Base-by-base conservation (phyloP, 139 green algal species). In the Nannochloris sp. region DNA sequence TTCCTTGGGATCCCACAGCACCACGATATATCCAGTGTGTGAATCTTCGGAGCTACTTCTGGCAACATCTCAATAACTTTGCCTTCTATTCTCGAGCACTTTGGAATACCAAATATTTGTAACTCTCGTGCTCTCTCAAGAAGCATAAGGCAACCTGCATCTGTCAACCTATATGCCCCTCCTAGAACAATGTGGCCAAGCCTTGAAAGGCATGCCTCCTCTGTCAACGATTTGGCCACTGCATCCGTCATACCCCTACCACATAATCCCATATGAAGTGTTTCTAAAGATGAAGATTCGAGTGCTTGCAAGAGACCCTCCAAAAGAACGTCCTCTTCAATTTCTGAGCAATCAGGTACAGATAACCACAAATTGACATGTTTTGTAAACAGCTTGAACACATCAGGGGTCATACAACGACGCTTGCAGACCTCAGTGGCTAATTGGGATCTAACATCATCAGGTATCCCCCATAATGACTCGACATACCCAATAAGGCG, bases 401-500 rank as follows among this genome's bases (percentile, higher is more conserved):
- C 76, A n/a, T 73, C 68, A 3, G 76, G 58, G 0, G 37, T 61
- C 66, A 91, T 58, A 44, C 60, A 66, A 5, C 82, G 69, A 25
- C 31, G 55, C 4, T 58, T 31, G 28, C 65, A 80, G 49, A 86
- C 79, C 17, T 49, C 61, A 12, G 69, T 60, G 1, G 83, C 72
- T 1, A 89, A 61, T 29, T 66, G 31, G 20, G 14, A 69, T 53
- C 68, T 77, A 31, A 87, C 79, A 2, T 30, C 61, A 31, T 88
- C 77, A 6, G 84, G 82, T 26, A 91, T 63, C 2, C 84, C 84
- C 43, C 28, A 67, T 13, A 91, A 66, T 3, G 59, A 74, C 45
- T 84, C 81, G 8, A 91, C 76, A 63, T 79, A 79, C 3, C 83
- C 79, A 1, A 89, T 73, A 61, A 82, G 68, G n/a, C 69, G 56